phyloP scores from a whole-genome alignment of 345 rosid species.

The Salix udensis region DNA sequence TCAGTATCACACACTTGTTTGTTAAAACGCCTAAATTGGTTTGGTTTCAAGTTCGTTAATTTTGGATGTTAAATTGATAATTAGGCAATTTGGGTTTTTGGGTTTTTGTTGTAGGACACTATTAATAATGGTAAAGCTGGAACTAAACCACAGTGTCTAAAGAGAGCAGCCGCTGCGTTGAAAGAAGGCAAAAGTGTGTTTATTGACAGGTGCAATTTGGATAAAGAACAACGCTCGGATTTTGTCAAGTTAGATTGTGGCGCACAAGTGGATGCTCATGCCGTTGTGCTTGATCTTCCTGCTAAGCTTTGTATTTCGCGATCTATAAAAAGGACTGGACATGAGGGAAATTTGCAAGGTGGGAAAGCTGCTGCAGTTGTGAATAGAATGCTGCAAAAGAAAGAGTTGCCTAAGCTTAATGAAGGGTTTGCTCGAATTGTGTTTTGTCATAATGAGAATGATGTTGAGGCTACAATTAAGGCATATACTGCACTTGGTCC shows the following conservation, averaged over 20 bases:
- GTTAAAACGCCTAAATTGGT: slow-evolving; percentile 36
- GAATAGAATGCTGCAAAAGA: slow-evolving; percentile 81
- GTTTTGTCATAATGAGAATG: slow-evolving; percentile 67
- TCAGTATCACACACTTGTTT: slow-evolving; percentile 18
- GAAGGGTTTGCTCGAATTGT: slow-evolving; percentile 71
- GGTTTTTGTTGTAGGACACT: slow-evolving; percentile 48
- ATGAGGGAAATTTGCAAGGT: slow-evolving; percentile 91
- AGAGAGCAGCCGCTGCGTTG: slow-evolving; percentile 46
- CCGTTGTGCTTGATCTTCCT: slow-evolving; percentile 72
- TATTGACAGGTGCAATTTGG: slow-evolving; percentile 87
- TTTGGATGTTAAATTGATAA: not conserved
- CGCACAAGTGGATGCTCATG: slow-evolving; percentile 56
- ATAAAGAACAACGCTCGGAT: slow-evolving; percentile 69
- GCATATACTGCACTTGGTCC: slow-evolving; percentile 49
- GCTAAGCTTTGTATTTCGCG: slow-evolving; percentile 83
- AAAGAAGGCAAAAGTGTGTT: slow-evolving; percentile 71
- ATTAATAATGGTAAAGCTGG: slow-evolving; percentile 83
- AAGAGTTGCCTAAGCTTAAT: slow-evolving; percentile 63
- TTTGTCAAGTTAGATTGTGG: slow-evolving; percentile 64
- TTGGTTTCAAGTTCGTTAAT: not conserved
- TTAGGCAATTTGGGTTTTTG: not conserved
- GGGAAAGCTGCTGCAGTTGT: slow-evolving; percentile 96
- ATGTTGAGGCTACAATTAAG: slow-evolving; percentile 51
- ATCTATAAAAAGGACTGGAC: slow-evolving; percentile 70
- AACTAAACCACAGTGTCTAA: slow-evolving; percentile 67